These are phyloP conservation scores for Aaosphaeria pasadenensis DNA, from an alignment of 2,329 filamentous ascomycete species.

Conservation along the genomic window DNA sequence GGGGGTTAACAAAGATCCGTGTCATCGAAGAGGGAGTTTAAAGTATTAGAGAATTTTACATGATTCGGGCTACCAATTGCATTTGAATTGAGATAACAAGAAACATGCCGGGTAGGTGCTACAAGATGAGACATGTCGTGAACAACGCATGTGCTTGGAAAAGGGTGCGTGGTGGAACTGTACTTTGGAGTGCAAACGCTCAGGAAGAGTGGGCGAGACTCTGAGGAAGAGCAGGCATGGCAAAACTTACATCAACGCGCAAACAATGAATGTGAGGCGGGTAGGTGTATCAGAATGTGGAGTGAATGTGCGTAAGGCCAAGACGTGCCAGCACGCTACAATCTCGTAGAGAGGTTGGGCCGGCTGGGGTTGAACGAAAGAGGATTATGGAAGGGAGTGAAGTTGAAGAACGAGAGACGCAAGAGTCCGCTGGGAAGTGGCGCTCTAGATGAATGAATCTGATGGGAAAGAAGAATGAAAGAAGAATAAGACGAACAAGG, in stretches of 20 bases:
- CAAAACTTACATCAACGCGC: conserved; percentile 35
- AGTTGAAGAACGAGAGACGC: conserved; percentile 4
- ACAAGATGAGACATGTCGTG: too few relatives aligned
- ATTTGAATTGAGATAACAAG: too few relatives aligned
- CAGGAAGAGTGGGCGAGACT: too few relatives aligned
- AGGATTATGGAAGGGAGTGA: conserved; percentile 6
- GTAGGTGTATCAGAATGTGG: conserved; percentile 21
- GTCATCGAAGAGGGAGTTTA: too few relatives aligned
- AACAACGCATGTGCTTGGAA: too few relatives aligned
- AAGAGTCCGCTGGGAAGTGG: neutral
- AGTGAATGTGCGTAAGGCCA: conserved; percentile 29
- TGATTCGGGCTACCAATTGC: too few relatives aligned
- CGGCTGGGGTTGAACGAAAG: conserved; percentile 7
- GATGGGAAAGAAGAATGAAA: conserved; percentile 22
- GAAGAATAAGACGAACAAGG: conserved; percentile 10
- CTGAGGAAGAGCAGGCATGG: conserved; percentile 8
- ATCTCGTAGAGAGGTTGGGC: conserved; percentile 1
- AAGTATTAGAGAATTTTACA: too few relatives aligned
- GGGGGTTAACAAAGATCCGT: too few relatives aligned
- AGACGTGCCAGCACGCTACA: conserved; percentile 38
- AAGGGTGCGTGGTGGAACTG: too few relatives aligned
- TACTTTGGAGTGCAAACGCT: too few relatives aligned
- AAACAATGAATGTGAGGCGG: conserved; percentile 24
- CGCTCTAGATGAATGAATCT: neutral
- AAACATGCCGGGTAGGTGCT: too few relatives aligned